phyloP scores from a whole-genome alignment of 257 asterid species.

The Petunia axillaris region DNA sequence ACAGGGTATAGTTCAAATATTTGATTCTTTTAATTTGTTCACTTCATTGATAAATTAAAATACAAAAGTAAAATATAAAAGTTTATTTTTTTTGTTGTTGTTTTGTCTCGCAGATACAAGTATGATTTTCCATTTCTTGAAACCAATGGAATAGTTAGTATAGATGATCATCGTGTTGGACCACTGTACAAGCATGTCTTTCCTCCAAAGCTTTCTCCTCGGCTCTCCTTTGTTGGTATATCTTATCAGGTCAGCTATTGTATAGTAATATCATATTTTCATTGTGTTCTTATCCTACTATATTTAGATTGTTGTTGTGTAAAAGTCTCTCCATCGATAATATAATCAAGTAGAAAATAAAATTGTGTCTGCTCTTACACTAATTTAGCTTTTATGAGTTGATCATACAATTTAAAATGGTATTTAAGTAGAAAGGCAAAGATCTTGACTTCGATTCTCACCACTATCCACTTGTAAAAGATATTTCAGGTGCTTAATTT shows the following conservation, averaged over 20 bases:
- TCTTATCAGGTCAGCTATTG: slow-evolving; percentile 39
- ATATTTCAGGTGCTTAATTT: too few species aligned
- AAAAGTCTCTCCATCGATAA: too few species aligned
- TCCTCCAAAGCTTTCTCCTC: slow-evolving; percentile 65
- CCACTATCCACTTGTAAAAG: too few species aligned
- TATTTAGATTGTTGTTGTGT: too few species aligned
- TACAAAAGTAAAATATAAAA: too few species aligned
- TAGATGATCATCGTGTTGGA: slow-evolving; percentile 60
- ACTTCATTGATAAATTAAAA: too few species aligned
- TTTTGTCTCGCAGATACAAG: slow-evolving; percentile 43
- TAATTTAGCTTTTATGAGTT: too few species aligned
- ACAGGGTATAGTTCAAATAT: slow-evolving; percentile 51
- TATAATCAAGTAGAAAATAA: too few species aligned
- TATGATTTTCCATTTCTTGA: slow-evolving; percentile 57
- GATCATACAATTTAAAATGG: too few species aligned
- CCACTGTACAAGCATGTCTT: slow-evolving; percentile 67
- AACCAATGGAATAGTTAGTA: slow-evolving; percentile 51
- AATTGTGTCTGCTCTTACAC: too few species aligned
- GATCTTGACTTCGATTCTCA: too few species aligned
- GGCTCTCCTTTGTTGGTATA: slow-evolving; percentile 61
- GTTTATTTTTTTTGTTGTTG: background rate
- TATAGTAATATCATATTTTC: background rate
- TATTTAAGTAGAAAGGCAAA: too few species aligned
- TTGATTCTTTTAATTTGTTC: background rate
- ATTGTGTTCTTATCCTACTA: background rate